Evolutionary conservation across 225 moss, liverwort and hornwort genomes (phyloP).

Genomic region (Straminergon stramineum): DNA sequence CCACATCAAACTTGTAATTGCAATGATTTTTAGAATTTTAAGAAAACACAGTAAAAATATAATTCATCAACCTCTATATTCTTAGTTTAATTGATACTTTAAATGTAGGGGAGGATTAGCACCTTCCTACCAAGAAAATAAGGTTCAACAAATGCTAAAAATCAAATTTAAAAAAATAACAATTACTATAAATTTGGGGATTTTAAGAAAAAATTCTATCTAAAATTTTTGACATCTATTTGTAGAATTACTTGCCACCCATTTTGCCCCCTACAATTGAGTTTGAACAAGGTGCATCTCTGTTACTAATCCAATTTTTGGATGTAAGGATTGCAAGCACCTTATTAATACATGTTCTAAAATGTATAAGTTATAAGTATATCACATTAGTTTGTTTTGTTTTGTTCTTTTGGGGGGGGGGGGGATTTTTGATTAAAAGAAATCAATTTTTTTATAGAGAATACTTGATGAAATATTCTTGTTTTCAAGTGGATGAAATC

Average conservation of each 20-base stretch:
- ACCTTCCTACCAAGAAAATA: fast-evolving
- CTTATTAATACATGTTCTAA: background rate
- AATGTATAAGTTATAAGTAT: background rate
- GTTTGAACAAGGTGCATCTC: background rate
- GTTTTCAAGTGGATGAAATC: too few relatives aligned
- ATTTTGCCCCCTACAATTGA: background rate
- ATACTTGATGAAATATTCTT: too few relatives aligned
- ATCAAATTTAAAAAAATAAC: too few relatives aligned
- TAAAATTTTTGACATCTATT: background rate
- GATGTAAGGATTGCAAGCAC: background rate
- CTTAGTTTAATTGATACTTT: background rate
- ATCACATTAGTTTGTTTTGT: too few relatives aligned
- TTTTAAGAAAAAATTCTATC: background rate
- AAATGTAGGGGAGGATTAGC: fast-evolving
- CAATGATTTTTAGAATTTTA: background rate
- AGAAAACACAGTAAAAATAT: background rate
- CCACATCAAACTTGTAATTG: background rate
- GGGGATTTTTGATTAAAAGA: too few relatives aligned
- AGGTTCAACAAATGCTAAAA: background rate
- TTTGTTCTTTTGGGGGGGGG: too few relatives aligned
- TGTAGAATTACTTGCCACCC: background rate
- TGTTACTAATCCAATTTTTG: background rate
- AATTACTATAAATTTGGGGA: too few relatives aligned
- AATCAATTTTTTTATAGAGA: too few relatives aligned
- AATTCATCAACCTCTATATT: too few relatives aligned